A percentile compares a stretch with the other conserved stretches of the same genome.
Evolutionary conservation across 78 protist genomes (phyloP).

Genomic region (Diacronema lutheri): DNA sequence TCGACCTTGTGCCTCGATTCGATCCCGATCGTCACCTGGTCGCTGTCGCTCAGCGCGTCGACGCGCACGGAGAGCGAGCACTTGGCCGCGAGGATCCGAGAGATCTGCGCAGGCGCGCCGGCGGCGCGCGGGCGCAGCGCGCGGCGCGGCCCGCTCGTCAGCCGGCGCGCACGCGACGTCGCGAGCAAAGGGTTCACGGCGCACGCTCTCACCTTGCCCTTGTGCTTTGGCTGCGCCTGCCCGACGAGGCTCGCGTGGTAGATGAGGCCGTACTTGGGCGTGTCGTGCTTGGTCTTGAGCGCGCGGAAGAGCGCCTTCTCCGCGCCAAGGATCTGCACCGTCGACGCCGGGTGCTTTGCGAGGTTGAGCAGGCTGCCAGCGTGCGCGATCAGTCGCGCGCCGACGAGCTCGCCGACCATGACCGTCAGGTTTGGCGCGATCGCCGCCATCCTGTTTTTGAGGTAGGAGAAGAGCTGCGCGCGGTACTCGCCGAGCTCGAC

Average conservation of each 20-base stretch:
- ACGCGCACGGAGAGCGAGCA: conserved; percentile 88
- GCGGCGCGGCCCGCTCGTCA: too few species aligned
- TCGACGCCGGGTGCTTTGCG: conserved; percentile 99
- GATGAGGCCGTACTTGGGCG: conserved; percentile 72
- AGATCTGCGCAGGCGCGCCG: conserved; percentile 30
- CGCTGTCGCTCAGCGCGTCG: conserved; percentile 91
- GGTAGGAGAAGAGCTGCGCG: conserved; percentile 66
- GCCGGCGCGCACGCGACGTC: too few species aligned
- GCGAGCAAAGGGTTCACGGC: too few species aligned
- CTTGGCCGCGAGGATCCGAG: conserved; percentile 95
- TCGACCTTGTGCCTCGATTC: conserved; percentile 61
- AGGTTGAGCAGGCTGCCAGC: conserved; percentile 85
- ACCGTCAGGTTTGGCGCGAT: conserved; percentile 96
- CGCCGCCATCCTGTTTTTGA: conserved; percentile 81
- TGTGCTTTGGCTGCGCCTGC: conserved; percentile 88
- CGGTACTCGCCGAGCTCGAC: conserved; percentile 84
- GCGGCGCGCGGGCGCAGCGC: too few species aligned
- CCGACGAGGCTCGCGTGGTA: conserved; percentile 94
- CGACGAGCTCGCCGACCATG: conserved; percentile 96
- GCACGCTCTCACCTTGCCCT: conserved; percentile 70
- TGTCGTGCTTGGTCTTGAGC: conserved; percentile 57
- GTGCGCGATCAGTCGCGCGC: conserved; percentile 69
- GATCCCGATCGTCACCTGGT: conserved; percentile 56
- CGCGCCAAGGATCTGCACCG: conserved; percentile 99
- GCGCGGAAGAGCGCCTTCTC: conserved; percentile 98